Evolutionary conservation across 73 alveolate genomes (phyloP), one percentile per base, ranked within the genome.

Genomic region (Blepharisma japonicum): DNA sequence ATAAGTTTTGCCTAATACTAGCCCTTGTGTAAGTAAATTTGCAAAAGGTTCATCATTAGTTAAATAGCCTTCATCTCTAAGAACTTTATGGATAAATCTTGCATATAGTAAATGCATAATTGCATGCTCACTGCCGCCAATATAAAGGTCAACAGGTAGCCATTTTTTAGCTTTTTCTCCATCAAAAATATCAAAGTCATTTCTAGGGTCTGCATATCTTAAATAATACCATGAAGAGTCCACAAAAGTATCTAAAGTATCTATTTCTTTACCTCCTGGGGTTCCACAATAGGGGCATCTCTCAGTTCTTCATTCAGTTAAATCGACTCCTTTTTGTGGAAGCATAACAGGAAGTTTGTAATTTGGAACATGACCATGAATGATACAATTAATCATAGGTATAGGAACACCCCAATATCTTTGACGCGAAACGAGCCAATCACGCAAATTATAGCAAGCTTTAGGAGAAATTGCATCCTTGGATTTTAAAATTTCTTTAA

Each of bases 351-450:
- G 96, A n/a, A 89, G 82, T 27, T 72, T 21, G 2, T 51, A 56
- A 32, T 77, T 89, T 39, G 76, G 80, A 2, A 77, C 91, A 32
- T 55, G 81, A 5, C 96, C 91, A 54, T 85, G 67, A n/a, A 49
- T 55, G 14, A 70, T 67, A 48, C 89, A 86, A 49, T 81, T 21
- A 14, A 85, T 76, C 5, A 86, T 71, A n/a, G 96, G 96, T n/a
- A 89, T 81, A 55, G 96, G 96, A 18, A 81, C 96, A 3, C 96
- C 96, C 96, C 96, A 89, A 68, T 83, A 86, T 55, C 96, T 76
- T 51, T 89, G 81, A 8, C 94, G 47, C 20, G 84, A 51, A 8
- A 86, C 87, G 4, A 89, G 83, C 89, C 92, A 86, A 55, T 86
- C 93, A 47, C 87, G 71, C 51, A 89, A 42, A 20, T 81, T 85